Conservation (phyloP, 495 filamentous ascomycete species). For the Tuber umbilicatum region DNA sequence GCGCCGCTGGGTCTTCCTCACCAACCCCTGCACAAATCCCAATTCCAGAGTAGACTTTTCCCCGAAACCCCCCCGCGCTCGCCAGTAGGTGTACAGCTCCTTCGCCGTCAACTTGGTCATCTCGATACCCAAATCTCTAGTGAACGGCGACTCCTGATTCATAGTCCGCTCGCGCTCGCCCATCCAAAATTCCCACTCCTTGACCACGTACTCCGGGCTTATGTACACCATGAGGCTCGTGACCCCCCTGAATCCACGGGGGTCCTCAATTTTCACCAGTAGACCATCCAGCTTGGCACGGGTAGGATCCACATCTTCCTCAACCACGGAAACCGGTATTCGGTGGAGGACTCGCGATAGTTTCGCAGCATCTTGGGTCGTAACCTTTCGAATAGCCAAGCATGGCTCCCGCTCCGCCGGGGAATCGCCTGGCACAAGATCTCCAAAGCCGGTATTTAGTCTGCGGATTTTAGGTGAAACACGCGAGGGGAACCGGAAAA, state of each 20-base stretch:
- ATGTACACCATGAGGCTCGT: not conserved
- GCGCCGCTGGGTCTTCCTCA: not conserved
- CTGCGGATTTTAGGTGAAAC: not conserved
- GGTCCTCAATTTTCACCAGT: not conserved
- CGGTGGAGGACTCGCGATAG: not conserved
- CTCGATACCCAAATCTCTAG: not conserved
- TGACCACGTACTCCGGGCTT: not conserved
- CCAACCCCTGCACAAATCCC: not conserved
- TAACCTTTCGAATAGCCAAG: not conserved
- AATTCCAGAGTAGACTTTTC: not conserved
- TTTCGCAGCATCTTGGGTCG: not conserved
- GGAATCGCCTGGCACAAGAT: not conserved
- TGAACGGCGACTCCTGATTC: not conserved
- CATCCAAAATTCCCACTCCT: not conserved
- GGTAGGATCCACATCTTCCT: not conserved
- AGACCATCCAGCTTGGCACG: not conserved
- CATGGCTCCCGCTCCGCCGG: not conserved
- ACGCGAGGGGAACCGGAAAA: not conserved
- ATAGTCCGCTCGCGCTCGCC: not conserved
- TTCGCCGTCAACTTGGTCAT: not conserved
- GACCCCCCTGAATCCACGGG: not conserved
- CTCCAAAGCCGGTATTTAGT: not conserved
- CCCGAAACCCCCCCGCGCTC: not conserved
- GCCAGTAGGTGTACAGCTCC: not conserved
- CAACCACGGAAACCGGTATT: not conserved